A percentile compares a stretch with the other conserved stretches of the same genome.
These are phyloP conservation scores for Rhizopogon vulgaris DNA, from an alignment of 768 basidiomycete genomes.

Conservation along the genomic window DNA sequence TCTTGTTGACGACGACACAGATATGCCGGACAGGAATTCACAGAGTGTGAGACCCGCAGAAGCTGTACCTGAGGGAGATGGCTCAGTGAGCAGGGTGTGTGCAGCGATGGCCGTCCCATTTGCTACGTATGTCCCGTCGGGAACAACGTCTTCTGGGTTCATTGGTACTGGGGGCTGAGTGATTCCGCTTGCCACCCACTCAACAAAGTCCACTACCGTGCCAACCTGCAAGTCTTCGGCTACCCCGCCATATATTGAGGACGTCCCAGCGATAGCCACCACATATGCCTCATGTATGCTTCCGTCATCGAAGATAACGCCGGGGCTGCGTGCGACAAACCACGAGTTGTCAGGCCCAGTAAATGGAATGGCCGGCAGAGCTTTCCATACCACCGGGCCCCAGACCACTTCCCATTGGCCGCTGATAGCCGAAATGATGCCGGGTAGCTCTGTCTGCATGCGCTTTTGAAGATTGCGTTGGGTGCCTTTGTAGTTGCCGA, in stretches of 20 bases:
- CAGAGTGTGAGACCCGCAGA: slow-evolving; percentile 1
- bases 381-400: slow-evolving; percentile 13
- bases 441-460: background rate
- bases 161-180: background rate
- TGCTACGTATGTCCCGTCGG: background rate
- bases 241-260: background rate
- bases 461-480: background rate
- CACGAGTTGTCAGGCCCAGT: slow-evolving; percentile 12
- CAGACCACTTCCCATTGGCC: slow-evolving; percentile 7
- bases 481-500: background rate
- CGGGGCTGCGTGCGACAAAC: slow-evolving; percentile 9
- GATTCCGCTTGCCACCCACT: slow-evolving; percentile 8
- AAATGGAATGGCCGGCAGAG: background rate
- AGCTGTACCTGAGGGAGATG: background rate
- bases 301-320: slow-evolving; percentile 8
- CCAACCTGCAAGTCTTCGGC: slow-evolving; percentile 5
- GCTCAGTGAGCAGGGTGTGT: slow-evolving; percentile 2
- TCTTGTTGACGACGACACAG: background rate
- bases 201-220: slow-evolving; percentile 6
- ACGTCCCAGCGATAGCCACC: slow-evolving; percentile 11
- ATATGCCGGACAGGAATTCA: slow-evolving; percentile 3
- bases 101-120: background rate
- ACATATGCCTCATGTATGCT: slow-evolving; percentile 5
- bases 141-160: background rate
- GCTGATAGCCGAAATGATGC: background rate